A percentile compares a stretch with the other conserved stretches of the same genome.
These are phyloP conservation scores for Boletellus emodensis DNA, from an alignment of 768 basidiomycete species.

Conservation along the genomic window DNA sequence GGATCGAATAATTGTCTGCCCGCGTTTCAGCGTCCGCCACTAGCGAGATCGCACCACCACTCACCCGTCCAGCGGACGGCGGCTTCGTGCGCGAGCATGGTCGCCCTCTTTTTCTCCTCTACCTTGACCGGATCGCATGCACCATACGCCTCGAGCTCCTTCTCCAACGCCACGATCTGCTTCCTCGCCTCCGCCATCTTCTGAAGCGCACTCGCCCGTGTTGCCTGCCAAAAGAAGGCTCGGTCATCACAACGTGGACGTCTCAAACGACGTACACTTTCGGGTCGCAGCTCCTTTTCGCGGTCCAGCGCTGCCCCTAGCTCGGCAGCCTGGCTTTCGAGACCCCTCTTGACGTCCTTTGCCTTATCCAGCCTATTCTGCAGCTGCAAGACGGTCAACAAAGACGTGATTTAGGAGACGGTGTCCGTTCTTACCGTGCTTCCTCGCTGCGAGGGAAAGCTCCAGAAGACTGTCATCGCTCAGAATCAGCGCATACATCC, in stretches of 20 bases:
- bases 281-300: constrained; percentile 52
- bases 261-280: constrained; percentile 43
- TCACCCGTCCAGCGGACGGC: constrained; percentile 85
- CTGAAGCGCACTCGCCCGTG: constrained; percentile 51
- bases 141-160: constrained; percentile 73
- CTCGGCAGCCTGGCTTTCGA: constrained; percentile 49
- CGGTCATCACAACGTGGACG: not conserved
- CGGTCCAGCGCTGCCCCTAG: constrained; percentile 42
- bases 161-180: constrained; percentile 48
- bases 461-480: constrained; percentile 76
- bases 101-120: constrained; percentile 70
- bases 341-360: constrained; percentile 41
- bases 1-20: constrained; percentile 66
- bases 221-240: constrained; percentile 39
- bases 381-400: constrained; percentile 37
- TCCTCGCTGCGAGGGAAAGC: constrained; percentile 87
- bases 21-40: not conserved
- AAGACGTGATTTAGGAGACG: not conserved
- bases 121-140: constrained; percentile 81
- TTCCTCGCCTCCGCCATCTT: constrained; percentile 46
- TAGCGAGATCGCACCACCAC: constrained; percentile 19
- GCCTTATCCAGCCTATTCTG: constrained; percentile 51
- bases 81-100: constrained; percentile 77
- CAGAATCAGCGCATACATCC: constrained; percentile 22
- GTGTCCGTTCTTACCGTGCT: constrained; percentile 49